A percentile compares a stretch with the other conserved stretches of the same genome.
phyloP scores from a whole-genome alignment of 306 rosid species.

The Vicia faba region DNA sequence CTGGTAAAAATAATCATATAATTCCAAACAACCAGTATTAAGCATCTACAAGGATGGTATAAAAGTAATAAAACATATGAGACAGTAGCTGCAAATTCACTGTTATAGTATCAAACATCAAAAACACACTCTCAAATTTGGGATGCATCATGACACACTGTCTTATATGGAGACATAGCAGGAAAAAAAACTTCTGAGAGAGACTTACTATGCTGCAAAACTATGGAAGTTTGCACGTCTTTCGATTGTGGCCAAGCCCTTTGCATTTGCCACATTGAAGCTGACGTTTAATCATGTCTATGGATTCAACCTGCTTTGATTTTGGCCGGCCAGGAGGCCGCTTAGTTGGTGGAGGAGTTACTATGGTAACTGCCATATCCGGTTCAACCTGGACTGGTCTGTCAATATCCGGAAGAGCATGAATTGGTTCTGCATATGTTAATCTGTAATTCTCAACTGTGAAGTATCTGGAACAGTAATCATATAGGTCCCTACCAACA shows the following conservation, averaged over 20 bases:
- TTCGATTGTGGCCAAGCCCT: constrained; percentile 96
- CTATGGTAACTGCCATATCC: constrained; percentile 41
- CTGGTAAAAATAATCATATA: constrained; percentile 14
- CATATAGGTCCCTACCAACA: constrained; percentile 68
- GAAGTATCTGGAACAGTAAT: constrained; percentile 81
- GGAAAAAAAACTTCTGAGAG: not conserved
- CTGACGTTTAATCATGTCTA: constrained; percentile 82
- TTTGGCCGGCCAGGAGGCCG: constrained; percentile 97
- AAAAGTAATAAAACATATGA: constrained; percentile 2
- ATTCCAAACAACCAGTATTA: constrained; percentile 9
- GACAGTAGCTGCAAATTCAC: not conserved
- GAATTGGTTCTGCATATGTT: constrained; percentile 78
- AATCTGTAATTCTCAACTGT: constrained; percentile 65
- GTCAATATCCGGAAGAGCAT: constrained; percentile 79
- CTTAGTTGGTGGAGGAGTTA: constrained; percentile 93
- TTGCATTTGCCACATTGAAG: constrained; percentile 97
- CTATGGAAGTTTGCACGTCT: constrained; percentile 74
- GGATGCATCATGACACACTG: constrained; percentile 3
- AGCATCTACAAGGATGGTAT: not conserved
- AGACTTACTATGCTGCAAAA: constrained; percentile 41
- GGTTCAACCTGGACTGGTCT: constrained; percentile 54
- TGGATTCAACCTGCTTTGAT: constrained; percentile 64
- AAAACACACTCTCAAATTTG: constrained; percentile 18
- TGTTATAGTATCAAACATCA: constrained; percentile 11
- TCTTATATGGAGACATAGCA: constrained; percentile 8